phyloP scores from a whole-genome alignment of 208 protist species.

The Trypanosoma conorhini region DNA sequence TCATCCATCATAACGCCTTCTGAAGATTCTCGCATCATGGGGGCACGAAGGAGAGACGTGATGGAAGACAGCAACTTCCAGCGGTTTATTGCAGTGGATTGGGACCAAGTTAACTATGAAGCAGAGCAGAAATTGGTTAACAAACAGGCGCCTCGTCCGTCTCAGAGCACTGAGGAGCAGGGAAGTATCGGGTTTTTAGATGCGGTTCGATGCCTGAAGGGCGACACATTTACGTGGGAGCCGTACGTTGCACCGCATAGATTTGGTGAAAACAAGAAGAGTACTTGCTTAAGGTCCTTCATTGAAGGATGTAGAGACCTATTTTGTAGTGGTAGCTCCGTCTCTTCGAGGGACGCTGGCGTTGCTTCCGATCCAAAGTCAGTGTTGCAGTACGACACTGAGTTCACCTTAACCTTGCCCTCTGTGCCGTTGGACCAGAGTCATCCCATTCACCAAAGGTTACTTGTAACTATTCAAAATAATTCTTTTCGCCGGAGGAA shows the following conservation, averaged over 20 bases:
- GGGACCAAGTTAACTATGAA: slow-evolving; percentile 24
- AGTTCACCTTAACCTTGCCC: slow-evolving; percentile 25
- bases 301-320: not conserved
- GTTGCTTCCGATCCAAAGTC: not conserved
- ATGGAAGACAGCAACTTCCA: not conserved
- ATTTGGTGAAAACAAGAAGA: not conserved
- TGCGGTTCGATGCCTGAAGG: slow-evolving; percentile 20
- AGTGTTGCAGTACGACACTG: slow-evolving; percentile 18
- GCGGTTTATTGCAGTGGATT: slow-evolving; percentile 10
- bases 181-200: slow-evolving; percentile 20
- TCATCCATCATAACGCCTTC: not conserved
- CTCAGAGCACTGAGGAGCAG: not conserved
- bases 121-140: not conserved
- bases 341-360: not conserved
- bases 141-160: not conserved
- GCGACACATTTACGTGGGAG: slow-evolving; percentile 25
- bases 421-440: slow-evolving; percentile 34
- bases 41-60: not conserved
- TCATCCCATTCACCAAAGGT: slow-evolving; percentile 39
- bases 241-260: slow-evolving; percentile 10
- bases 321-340: not conserved
- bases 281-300: slow-evolving; percentile 10
- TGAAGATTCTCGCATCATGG: not conserved
- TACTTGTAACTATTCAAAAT: slow-evolving; percentile 67
- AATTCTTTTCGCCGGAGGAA: slow-evolving; percentile 22